phyloP scores from a whole-genome alignment of 116 monocot genomes.

The Papilionanthe hybrid region DNA sequence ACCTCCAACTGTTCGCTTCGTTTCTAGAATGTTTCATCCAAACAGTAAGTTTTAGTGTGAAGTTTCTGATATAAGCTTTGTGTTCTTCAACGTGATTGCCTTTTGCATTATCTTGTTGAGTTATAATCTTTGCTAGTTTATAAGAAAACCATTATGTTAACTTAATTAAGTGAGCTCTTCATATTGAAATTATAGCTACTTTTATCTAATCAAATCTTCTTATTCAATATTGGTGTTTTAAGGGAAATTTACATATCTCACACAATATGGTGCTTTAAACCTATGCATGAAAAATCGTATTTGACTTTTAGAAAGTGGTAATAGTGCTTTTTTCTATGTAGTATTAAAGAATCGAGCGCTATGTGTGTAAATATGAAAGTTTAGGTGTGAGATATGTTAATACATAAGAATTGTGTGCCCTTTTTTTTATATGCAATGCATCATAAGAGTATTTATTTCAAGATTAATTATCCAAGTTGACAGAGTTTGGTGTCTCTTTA shows the following conservation, averaged over 20 bases:
- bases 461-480: background rate
- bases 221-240: background rate
- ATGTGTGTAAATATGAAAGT: no score
- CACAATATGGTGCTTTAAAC: no score
- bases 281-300: no score
- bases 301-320: no score
- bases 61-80: background rate
- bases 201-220: background rate
- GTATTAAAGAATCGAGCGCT: no score
- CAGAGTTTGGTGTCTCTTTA: background rate
- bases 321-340: no score
- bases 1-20: conserved; percentile 26
- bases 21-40: conserved; percentile 36
- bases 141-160: background rate
- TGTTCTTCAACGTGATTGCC: background rate
- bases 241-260: background rate
- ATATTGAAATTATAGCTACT: background rate
- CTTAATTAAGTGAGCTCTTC: background rate
- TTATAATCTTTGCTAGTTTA: background rate
- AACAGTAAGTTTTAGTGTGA: conserved; percentile 16
- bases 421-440: no score
- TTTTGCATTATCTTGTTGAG: background rate
- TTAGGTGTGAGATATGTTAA: no score
- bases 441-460: background rate
- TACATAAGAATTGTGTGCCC: background rate